Base-by-base conservation (phyloP, 345 rosid genomes). In the Sisymbrium irio region DNA sequence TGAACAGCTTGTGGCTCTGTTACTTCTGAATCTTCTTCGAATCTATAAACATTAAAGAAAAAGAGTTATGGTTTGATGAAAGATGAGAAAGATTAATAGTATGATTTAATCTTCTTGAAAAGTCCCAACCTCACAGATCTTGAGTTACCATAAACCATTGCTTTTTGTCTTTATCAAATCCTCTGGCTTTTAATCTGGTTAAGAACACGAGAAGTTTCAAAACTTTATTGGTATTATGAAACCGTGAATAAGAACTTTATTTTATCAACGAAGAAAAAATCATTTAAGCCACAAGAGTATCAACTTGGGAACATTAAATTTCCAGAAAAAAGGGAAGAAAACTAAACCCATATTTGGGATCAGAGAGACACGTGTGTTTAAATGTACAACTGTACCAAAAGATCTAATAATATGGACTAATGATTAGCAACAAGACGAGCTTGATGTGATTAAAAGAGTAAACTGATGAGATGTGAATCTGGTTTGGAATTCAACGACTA, bases 111-210 rank as follows among this genome's bases (percentile, higher is more conserved):
- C 10, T 51, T 54, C 13, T 53, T 53, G 22, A 41, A 3, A 25
- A 67, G 37, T 46, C 69, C 84, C 47, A 60, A 92, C 96, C 98
- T 92, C 25, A 86, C 89, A 63, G 91, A 87, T 86, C 89, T 87
- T 74, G 93, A 79, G 74, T 82, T 70, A 35, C 61, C 72, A 77
- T 35, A 83, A 50, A 75, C 87, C 80, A 77, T 77, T 56, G 50
- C 65, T 9, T 12, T 65, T 59, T 25, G n/a, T 49, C 62, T 59
- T 74, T 57, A 37, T 57, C n/a, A 60, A 61, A 65, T 64, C 69
- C 18, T 49, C 66, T 58, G 19, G 9, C 42, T 69, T 46, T 56
- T n/a, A 30, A 49, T 35, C 42, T 63, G 63, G 10, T 65, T 35
- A 27, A 27, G n/a, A n/a, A 4, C 78, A 75, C 78, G 78, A 37